Conservation (phyloP, 1,139 yeast species). For the Yamadazyma sp. region DNA sequence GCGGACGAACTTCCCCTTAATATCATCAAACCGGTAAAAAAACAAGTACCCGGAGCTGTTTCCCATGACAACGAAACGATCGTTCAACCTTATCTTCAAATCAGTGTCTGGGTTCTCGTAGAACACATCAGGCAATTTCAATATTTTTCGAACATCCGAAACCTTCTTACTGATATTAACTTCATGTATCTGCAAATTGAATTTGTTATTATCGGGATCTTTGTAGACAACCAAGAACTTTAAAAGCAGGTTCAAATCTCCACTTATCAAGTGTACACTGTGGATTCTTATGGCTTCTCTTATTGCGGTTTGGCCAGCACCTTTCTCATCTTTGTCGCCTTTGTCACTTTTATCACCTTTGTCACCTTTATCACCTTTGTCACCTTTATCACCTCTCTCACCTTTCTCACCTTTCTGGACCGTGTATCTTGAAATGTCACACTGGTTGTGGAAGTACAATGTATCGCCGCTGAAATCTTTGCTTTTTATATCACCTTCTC, state of each 20-base stretch:
- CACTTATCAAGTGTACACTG: slow-evolving; percentile 6
- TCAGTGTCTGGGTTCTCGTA: slow-evolving; percentile 1
- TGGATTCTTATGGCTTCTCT: slow-evolving; percentile 2
- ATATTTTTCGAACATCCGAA: slow-evolving; percentile 5
- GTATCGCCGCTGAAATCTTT: slow-evolving; percentile 28
- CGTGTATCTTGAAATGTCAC: slow-evolving; percentile 9
- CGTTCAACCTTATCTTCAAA: slow-evolving; percentile 24
- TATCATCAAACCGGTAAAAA: slow-evolving; percentile 15
- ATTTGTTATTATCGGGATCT: not conserved
- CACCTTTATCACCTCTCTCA: too few relatives aligned
- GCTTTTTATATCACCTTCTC: slow-evolving; percentile 1
- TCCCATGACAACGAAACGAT: slow-evolving; percentile 23
- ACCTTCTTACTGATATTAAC: not conserved
- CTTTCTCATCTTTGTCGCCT: too few relatives aligned
- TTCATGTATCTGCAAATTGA: slow-evolving; percentile 7
- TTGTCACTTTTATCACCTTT: too few relatives aligned
- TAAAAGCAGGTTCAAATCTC: slow-evolving; percentile 8
- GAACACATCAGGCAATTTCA: slow-evolving; percentile 10
- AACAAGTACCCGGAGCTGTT: slow-evolving; percentile 26
- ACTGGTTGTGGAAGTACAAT: slow-evolving; percentile 28
- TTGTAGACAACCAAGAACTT: slow-evolving; percentile 6
- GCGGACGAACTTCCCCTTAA: slow-evolving; percentile 8
- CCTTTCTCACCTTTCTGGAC: too few relatives aligned
- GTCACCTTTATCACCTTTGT: too few relatives aligned
- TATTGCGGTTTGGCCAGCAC: too few relatives aligned